Evolutionary conservation across 2,329 filamentous ascomycete species (phyloP), one percentile per base, ranked within the genome.

Genomic region (Xylariales sp.): DNA sequence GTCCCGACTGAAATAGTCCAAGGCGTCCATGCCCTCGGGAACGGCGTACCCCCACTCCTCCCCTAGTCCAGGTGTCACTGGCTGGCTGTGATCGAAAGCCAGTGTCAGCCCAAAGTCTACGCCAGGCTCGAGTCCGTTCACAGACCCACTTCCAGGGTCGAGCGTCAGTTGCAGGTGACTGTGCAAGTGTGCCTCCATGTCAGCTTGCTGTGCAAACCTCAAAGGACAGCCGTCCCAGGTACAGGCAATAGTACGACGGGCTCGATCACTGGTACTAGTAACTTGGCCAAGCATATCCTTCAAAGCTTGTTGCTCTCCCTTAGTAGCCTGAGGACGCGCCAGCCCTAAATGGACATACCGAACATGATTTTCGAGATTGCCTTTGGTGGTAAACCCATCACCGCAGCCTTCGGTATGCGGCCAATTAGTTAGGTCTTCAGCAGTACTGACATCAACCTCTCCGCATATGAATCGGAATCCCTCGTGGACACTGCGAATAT

Each of bases 381-480:
- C 74, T 59, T 94, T 95, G 44, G 83, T 85, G 41, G 78, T 76
- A 53, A 94, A 93, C 24, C 75, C 74, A 43, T 80, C 76, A 3
- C 83, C 85, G 54, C 91, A 97, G 13, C 83, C 86, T 35, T 80
- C 70, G 8, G 72, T 62, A 16, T 72, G 74, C 40, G 76, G 68
- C 84, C 88, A 95, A 5, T 61, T 67, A 8, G 66, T 61, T 2
- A 93, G 63, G 30, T 78, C 78, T 6, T 68, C 67, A n/a, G 67
- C 72, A 5, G 63, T 57, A 7, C 64, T 67, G 2, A 89, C 64
- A 48, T 84, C 78, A 10, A 80, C 74, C 33, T 81, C 64, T 13
- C 87, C 87, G 53, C 91, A 96, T n/a, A 87, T 69, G 54, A 87
- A 96, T 8, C 81, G 80, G 47, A 81, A 67, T 14, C 87, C 83